Percentiles rank a stretch among this genome's conserved stretches.
Conservation (phyloP, 441 rosid species). For the Populus hybrid region DNA sequence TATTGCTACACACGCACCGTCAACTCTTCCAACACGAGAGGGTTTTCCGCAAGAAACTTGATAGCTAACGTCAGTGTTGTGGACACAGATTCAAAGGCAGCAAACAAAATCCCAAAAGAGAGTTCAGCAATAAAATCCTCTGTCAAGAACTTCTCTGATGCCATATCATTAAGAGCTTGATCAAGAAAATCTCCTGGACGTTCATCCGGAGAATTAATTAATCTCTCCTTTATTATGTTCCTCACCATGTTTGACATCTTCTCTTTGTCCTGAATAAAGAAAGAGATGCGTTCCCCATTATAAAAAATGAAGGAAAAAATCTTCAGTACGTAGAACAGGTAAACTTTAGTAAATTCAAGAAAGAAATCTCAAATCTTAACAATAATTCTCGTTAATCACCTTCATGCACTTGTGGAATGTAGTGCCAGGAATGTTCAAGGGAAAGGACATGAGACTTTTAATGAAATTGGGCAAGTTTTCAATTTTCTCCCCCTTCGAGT, state of each 20-base stretch:
- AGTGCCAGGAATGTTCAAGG: conserved; percentile 37
- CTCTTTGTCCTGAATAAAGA: conserved; percentile 13
- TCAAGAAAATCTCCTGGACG: conserved; percentile 27
- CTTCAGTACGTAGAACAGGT: not conserved
- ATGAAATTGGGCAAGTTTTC: not conserved
- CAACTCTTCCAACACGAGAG: conserved; percentile 23
- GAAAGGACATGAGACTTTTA: conserved; percentile 25
- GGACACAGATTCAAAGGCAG: conserved; percentile 21
- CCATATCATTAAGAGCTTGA: conserved; percentile 23
- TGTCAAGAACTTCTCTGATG: conserved; percentile 22
- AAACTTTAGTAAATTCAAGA: not conserved
- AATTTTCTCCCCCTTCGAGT: not conserved
- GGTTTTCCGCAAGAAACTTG: conserved; percentile 29
- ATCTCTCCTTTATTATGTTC: not conserved
- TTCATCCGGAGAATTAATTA: conserved; percentile 1
- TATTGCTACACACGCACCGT: conserved; percentile 10
- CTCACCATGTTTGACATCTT: conserved; percentile 9
- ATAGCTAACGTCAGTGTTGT: conserved; percentile 14
- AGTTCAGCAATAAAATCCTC: conserved; percentile 20
- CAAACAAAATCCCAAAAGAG: conserved; percentile 21
- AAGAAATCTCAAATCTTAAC: not conserved
- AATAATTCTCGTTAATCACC: conserved; percentile 8
- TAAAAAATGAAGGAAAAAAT: not conserved
- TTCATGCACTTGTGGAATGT: conserved; percentile 27
- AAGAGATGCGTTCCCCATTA: not conserved